A percentile compares a stretch with the other conserved stretches of the same genome.
phyloP scores from a whole-genome alignment of 2,329 filamentous ascomycete species.

The Aureobasidium melanogenum region DNA sequence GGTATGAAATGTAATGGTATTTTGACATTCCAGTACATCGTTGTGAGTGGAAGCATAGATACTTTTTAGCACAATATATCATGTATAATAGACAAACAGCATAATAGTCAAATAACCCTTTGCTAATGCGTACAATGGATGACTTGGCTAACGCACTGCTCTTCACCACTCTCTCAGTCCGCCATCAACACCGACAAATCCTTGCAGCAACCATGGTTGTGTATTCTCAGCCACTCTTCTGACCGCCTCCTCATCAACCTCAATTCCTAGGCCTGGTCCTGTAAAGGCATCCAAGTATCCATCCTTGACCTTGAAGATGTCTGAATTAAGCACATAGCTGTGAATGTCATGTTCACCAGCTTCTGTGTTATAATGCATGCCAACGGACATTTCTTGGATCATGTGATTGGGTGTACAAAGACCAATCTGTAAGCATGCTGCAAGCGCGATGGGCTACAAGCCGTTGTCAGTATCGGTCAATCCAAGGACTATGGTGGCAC shows the following conservation, averaged over 20 bases:
- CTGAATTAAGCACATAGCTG: constrained; percentile 19
- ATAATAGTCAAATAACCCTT: neutral
- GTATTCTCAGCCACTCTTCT: constrained; percentile 48
- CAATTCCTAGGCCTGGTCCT: constrained; percentile 20
- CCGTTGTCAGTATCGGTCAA: neutral
- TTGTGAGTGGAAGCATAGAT: neutral
- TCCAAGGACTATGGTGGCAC: neutral
- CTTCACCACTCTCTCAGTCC: constrained; percentile 58
- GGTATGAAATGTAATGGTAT: constrained; percentile 54
- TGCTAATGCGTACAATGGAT: no score
- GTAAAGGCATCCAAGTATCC: constrained; percentile 17
- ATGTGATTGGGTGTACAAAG: constrained; percentile 54
- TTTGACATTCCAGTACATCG: no score
- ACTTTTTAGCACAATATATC: neutral
- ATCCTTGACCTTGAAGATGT: constrained; percentile 19
- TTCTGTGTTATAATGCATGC: constrained; percentile 65
- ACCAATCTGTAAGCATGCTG: constrained; percentile 60
- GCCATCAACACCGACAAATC: constrained; percentile 58
- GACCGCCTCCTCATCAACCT: constrained; percentile 54
- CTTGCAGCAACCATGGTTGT: constrained; percentile 55
- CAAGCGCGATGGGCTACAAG: constrained; percentile 53
- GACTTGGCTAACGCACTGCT: no score
- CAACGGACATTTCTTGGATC: constrained; percentile 70
- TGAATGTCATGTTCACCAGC: constrained; percentile 51
- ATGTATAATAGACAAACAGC: neutral